Evolutionary conservation across 148 eudicot species (phyloP).

Genomic region (Salicornia ramosissima): DNA sequence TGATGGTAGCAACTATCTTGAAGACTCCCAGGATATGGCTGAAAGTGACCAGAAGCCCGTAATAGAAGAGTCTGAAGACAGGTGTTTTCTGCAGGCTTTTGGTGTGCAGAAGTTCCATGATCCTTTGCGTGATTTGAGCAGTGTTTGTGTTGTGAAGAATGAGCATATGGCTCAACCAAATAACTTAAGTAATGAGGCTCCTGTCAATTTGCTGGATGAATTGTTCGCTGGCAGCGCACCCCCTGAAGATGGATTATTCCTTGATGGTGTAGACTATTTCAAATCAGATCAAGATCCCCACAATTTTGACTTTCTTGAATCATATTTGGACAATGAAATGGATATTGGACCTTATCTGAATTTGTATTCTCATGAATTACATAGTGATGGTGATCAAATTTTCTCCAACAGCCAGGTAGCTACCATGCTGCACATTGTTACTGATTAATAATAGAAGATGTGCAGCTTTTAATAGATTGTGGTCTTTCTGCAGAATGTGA

Average conservation of each 20-base stretch:
- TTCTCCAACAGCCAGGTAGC: constrained; percentile 40
- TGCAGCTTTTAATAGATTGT: constrained; percentile 13
- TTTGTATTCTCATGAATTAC: constrained; percentile 39
- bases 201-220: constrained; percentile 49
- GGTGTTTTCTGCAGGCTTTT: constrained; percentile 27
- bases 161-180: constrained; percentile 53
- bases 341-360: constrained; percentile 35
- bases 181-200: constrained; percentile 32
- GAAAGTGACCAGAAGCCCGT: constrained; percentile 29
- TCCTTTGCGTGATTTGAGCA: constrained; percentile 34
- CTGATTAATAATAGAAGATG: background rate
- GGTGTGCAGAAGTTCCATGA: constrained; percentile 36
- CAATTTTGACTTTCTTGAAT: constrained; percentile 45
- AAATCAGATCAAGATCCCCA: constrained; percentile 39
- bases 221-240: constrained; percentile 32
- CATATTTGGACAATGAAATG: constrained; percentile 42
- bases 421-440: constrained; percentile 11
- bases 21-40: constrained; percentile 27
- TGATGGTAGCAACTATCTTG: constrained; percentile 32
- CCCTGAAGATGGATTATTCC: constrained; percentile 43
- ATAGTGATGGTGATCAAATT: constrained; percentile 39
- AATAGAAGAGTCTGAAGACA: constrained; percentile 27
- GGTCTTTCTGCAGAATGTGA: constrained; percentile 28
- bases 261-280: constrained; percentile 59
- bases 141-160: constrained; percentile 39